Percentiles rank a stretch among this genome's conserved stretches.
phyloP scores from a whole-genome alignment of 768 basidiomycete species.

The Lentinula edodes region DNA sequence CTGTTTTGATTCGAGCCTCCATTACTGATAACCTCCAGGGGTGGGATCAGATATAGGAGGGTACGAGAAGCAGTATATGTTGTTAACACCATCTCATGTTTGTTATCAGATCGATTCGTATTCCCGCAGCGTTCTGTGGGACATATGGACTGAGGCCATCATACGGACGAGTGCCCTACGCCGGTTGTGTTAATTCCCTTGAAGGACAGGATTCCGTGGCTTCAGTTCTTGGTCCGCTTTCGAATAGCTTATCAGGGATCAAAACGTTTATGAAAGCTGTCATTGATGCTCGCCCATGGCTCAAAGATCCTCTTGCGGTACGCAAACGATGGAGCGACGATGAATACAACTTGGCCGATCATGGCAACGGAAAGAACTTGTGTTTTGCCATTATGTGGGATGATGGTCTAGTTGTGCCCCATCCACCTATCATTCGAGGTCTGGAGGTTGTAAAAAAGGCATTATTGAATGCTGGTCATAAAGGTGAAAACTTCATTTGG shows the following conservation, averaged over 20 bases:
- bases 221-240: conserved; percentile 73
- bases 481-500: conserved; percentile 33
- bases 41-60: conserved; percentile 82
- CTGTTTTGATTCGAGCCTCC: background rate
- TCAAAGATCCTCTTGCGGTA: conserved; percentile 52
- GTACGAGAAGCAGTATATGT: conserved; percentile 25
- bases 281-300: conserved; percentile 56
- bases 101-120: conserved; percentile 54
- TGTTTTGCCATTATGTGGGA: conserved; percentile 66
- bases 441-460: conserved; percentile 52
- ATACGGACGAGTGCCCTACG: conserved; percentile 64
- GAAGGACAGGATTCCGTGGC: conserved; percentile 68
- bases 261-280: conserved; percentile 64
- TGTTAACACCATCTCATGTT: background rate
- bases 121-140: conserved; percentile 63
- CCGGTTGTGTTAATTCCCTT: conserved; percentile 56
- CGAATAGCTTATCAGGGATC: conserved; percentile 52
- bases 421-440: conserved; percentile 61
- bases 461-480: conserved; percentile 56
- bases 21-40: conserved; percentile 25
- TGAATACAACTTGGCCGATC: conserved; percentile 54
- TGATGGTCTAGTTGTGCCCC: conserved; percentile 52
- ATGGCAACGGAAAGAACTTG: conserved; percentile 43
- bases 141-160: conserved; percentile 70
- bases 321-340: conserved; percentile 58